These are phyloP conservation scores for Pharnaceum exiguum DNA, from an alignment of 148 eudicot species.

Conservation along the genomic window DNA sequence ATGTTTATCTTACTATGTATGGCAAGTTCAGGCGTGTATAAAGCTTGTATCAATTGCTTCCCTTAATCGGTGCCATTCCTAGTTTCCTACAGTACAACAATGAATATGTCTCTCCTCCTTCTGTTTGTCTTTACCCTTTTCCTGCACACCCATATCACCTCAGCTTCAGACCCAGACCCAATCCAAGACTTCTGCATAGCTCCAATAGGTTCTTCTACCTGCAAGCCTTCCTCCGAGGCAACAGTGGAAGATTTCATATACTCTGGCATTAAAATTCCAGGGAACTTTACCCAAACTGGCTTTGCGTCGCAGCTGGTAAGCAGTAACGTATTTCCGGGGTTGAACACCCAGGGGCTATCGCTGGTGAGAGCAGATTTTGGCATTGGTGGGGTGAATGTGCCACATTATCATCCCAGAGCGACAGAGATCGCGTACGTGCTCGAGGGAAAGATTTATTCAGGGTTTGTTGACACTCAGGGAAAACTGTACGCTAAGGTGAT, in stretches of 20 bases:
- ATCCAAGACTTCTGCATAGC: slow-evolving; percentile 72
- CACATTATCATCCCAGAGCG: slow-evolving; percentile 85
- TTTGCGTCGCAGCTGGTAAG: slow-evolving; percentile 51
- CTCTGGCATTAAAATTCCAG: slow-evolving; percentile 49
- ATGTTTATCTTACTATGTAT: no score
- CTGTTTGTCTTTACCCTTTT: slow-evolving; percentile 21
- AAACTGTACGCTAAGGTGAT: slow-evolving; percentile 61
- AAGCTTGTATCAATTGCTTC: no score
- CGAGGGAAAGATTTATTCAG: slow-evolving; percentile 64
- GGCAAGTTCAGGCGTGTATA: no score
- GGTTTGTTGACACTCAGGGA: slow-evolving; percentile 66
- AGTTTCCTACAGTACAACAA: no score
- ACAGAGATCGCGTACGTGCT: slow-evolving; percentile 67
- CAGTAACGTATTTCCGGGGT: slow-evolving; percentile 52
- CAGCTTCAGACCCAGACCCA: slow-evolving; percentile 75
- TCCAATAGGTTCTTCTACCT: slow-evolving; percentile 21
- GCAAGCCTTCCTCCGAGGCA: slow-evolving; percentile 49
- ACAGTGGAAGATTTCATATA: slow-evolving; percentile 57
- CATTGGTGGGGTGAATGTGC: slow-evolving; percentile 53
- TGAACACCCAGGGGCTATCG: slow-evolving; percentile 75
- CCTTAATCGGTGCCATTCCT: neutral
- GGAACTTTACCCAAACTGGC: slow-evolving; percentile 29
- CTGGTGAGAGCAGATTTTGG: slow-evolving; percentile 70
- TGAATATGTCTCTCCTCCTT: slow-evolving; percentile 20
- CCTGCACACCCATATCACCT: slow-evolving; percentile 17